Base-by-base conservation (phyloP, 768 basidiomycete genomes). In the Lactarius trivialis region DNA sequence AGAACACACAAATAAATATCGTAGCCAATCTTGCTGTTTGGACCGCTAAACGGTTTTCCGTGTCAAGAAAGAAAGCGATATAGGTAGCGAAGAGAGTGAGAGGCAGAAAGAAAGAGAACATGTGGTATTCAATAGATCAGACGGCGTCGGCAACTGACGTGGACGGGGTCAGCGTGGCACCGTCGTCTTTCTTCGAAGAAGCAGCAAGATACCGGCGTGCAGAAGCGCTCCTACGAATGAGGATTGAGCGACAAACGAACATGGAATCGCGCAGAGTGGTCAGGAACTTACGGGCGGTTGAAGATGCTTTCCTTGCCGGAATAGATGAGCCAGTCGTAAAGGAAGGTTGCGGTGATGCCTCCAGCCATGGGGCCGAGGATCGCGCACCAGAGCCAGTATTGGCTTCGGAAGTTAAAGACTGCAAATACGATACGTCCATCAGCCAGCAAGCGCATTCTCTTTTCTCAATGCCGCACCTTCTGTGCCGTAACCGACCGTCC, bases 331-430 rank as follows among this genome's bases (percentile, higher is more conserved):
- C 74, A 41, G 67, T 89, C 86, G 65, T 89, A 89, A 48, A 82
- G 64, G 60, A 82, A 71, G 7, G 77, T 75, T 9, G 81, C 87
- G 4, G 73, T 70, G 61, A 82, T 77, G 50, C 78, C 84, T 24
- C 86, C 86, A 34, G 81, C 65, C 69, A 88, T 79, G 17, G 85
- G 80, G 1, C 74, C 84, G 49, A 85, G 72, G 19, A 85, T 69
- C 1, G 85, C 81, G 67, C 82, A 83, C 86, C 87, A 88, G 33
- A 89, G 66, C 86, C 86, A 89, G 68, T 88, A 89, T 60, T 88
- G 85, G 68, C 77, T 81, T 66, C 71, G 68, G 58, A 69, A 73
- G 30, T 75, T 77, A 72, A 74, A 81, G 17, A 78, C 72, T 70
- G 34, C 15, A 28, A 41, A 33, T 2, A 26, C 24, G 8, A n/a